A percentile compares a stretch with the other conserved stretches of the same genome.
These are phyloP conservation scores for Tulasnella sp. DNA, from an alignment of 768 basidiomycete species.

Conservation along the genomic window DNA sequence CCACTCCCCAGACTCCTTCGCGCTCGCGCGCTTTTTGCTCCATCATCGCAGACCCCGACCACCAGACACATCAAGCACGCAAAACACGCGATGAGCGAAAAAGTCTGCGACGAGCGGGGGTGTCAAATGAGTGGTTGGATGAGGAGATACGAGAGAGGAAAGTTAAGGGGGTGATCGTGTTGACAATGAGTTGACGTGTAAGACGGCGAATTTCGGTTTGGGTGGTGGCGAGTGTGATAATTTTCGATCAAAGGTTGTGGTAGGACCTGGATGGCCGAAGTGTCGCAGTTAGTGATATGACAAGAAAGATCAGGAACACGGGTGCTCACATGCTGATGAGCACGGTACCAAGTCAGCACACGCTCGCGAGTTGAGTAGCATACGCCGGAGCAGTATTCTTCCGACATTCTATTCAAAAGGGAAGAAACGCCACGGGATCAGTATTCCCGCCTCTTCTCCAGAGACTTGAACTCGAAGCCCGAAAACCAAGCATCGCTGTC, in stretches of 20 bases:
- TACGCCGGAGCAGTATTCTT: slow-evolving; percentile 95
- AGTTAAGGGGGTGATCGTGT: too few relatives aligned
- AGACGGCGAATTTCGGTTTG: background rate
- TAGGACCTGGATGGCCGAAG: slow-evolving; percentile 58
- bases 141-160: background rate
- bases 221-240: slow-evolving; percentile 59
- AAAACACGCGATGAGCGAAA: slow-evolving; percentile 76
- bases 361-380: slow-evolving; percentile 87
- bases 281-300: background rate
- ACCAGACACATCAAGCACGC: slow-evolving; percentile 52
- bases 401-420: slow-evolving; percentile 63
- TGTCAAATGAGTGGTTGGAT: slow-evolving; percentile 33
- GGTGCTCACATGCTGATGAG: slow-evolving; percentile 85
- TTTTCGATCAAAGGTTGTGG: slow-evolving; percentile 98
- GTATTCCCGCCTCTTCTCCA: too few relatives aligned
- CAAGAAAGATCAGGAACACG: background rate
- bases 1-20: slow-evolving; percentile 80
- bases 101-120: slow-evolving; percentile 76
- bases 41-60: slow-evolving; percentile 25
- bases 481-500: too few relatives aligned
- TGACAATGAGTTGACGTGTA: background rate
- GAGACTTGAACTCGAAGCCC: background rate
- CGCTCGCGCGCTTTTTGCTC: slow-evolving; percentile 31
- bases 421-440: background rate
- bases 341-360: slow-evolving; percentile 98